These are phyloP conservation scores for Hemisphaericaspora lyxosophila DNA, from an alignment of 1,139 yeast genomes.

Conservation along the genomic window DNA sequence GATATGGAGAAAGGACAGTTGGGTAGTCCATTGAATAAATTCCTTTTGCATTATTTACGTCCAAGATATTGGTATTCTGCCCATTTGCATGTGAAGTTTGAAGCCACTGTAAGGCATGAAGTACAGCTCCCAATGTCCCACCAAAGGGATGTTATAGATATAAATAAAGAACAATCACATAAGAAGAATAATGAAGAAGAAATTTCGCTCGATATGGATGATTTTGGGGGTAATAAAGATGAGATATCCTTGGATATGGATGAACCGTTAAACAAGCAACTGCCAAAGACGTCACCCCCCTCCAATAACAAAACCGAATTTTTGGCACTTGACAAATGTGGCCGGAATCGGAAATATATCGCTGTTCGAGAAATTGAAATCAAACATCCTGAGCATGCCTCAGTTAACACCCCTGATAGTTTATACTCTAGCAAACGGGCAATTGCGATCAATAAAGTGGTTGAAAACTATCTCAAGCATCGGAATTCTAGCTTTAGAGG, in stretches of 20 bases:
- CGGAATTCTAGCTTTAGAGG: constrained; percentile 14
- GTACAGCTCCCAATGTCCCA: too few relatives aligned
- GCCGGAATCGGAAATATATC: constrained; percentile 58
- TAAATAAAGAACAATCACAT: constrained; percentile 22
- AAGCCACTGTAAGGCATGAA: constrained; percentile 42
- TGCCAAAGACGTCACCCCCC: constrained; percentile 1
- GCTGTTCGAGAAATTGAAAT: constrained; percentile 37
- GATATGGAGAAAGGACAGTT: constrained; percentile 62
- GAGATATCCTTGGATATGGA: constrained; percentile 10
- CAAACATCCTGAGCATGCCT: constrained; percentile 21
- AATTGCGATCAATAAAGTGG: constrained; percentile 45
- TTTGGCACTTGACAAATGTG: constrained; percentile 82
- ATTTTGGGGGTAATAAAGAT: constrained; percentile 11
- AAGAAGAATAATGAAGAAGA: constrained; percentile 20
- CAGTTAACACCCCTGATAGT: constrained; percentile 13
- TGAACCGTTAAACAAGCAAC: background rate
- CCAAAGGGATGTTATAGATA: constrained; percentile 25
- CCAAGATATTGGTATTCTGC: constrained; percentile 87
- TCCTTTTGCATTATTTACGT: constrained; percentile 49
- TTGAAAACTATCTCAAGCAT: constrained; percentile 28
- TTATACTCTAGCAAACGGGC: constrained; percentile 48
- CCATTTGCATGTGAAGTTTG: constrained; percentile 78
- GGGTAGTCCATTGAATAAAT: constrained; percentile 76
- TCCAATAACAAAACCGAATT: constrained; percentile 46
- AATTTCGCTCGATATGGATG: constrained; percentile 38